Evolutionary conservation across 2,329 filamentous ascomycete species (phyloP).

Genomic region (Talaromyces sp.): DNA sequence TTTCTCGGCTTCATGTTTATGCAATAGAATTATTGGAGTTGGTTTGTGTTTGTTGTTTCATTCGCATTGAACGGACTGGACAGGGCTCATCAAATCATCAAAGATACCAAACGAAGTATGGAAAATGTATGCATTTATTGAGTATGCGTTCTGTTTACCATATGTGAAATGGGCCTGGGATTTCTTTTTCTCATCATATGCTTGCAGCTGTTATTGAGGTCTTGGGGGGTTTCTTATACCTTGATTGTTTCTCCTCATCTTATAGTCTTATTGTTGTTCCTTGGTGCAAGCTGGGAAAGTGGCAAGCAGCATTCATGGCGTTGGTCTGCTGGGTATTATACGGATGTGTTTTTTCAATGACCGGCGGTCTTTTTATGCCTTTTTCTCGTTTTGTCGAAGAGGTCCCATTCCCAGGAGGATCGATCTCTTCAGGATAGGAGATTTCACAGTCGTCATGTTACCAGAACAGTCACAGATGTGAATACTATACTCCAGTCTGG

Average conservation of each 20-base stretch:
- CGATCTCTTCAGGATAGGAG: not conserved
- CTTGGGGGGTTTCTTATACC: not conserved
- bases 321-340: conserved; percentile 3
- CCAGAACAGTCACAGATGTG: conserved; percentile 10
- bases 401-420: not conserved
- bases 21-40: conserved; percentile 16
- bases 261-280: not conserved
- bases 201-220: not conserved
- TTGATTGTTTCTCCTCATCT: not conserved
- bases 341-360: conserved; percentile 2
- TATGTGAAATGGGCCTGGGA: not conserved
- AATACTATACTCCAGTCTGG: conserved; percentile 14
- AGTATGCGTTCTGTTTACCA: conserved; percentile 10
- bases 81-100: not conserved
- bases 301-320: conserved; percentile 12
- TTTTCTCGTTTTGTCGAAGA: not conserved
- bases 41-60: conserved; percentile 7
- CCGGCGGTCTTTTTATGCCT: not conserved
- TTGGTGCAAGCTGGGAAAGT: not conserved
- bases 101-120: conserved; percentile 9
- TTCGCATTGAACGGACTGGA: conserved; percentile 9
- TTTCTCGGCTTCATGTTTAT: conserved; percentile 4
- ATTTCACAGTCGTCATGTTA: not conserved
- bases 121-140: conserved; percentile 21
- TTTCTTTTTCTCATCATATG: not conserved